Evolutionary conservation across 1,284 basidiomycete genomes (phyloP).

Genomic region (Butyriboletus appendiculatus): DNA sequence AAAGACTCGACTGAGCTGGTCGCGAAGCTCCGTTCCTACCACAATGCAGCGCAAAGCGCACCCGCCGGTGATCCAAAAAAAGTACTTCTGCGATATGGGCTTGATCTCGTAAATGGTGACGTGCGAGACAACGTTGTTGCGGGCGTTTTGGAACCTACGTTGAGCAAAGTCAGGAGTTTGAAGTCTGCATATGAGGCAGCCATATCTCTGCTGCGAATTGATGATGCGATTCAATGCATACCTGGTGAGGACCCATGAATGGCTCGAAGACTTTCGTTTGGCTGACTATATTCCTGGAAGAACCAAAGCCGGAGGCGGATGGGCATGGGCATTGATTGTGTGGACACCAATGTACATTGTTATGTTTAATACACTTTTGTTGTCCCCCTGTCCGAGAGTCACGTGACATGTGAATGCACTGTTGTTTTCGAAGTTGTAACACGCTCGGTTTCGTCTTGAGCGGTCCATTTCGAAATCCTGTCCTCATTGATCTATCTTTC

Average conservation of each 20-base stretch:
- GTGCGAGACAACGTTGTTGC: constrained; percentile 94
- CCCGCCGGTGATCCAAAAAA: constrained; percentile 94
- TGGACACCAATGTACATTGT: constrained; percentile 12
- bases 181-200: constrained; percentile 98
- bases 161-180: constrained; percentile 95
- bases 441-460: constrained; percentile 19
- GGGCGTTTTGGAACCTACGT: constrained; percentile 94
- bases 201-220: constrained; percentile 92
- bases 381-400: constrained; percentile 9
- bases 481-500: constrained; percentile 9
- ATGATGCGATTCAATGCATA: constrained; percentile 88
- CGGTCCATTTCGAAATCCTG: constrained; percentile 26
- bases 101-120: constrained; percentile 93
- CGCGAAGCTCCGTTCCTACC: constrained; percentile 95
- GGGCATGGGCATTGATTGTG: constrained; percentile 49
- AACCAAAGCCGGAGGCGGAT: constrained; percentile 74
- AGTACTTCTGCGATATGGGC: constrained; percentile 89
- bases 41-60: constrained; percentile 95
- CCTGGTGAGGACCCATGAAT: constrained; percentile 56
- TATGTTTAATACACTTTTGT: constrained; percentile 1
- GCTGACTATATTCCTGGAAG: constrained; percentile 41
- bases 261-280: constrained; percentile 1
- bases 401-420: constrained; percentile 28
- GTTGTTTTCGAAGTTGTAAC: constrained; percentile 25
- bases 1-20: constrained; percentile 99